Base-by-base conservation (phyloP, 1,139 yeast species). In the Yamadazyma sp. region DNA sequence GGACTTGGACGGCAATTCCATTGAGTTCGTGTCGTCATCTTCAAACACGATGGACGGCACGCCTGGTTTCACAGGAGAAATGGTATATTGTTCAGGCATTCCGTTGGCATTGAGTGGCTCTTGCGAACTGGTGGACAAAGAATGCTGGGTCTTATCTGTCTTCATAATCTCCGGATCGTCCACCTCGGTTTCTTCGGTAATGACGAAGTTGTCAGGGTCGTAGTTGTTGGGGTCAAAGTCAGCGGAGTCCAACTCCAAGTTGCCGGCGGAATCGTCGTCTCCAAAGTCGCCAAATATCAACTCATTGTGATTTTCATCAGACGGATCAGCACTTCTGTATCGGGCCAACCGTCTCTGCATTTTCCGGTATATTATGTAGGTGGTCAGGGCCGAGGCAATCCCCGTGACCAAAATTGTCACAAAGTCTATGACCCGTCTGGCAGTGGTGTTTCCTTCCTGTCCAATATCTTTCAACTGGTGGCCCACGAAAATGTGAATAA, bases 401-500 rank as follows among this genome's bases (percentile, higher is more conserved):
- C 65, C 70, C 0, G 97, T 82, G 9, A 84, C 47, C 0, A 76
- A 10, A 4, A 90, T 78, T 35, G 94, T 79, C 2, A 81, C 29
- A 1, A 83, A 42, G 55, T 89, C 94, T 10, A 86, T 67, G 18
- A 83, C 37, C 51, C 76, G 78, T 4, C 84, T 66, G 2, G 73
- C 56, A 2, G 69, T 50, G 29, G 81, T 76, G 38, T 76, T 73
- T 4, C 76, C 67, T 4, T 54, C 63, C 40, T 78, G 78, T 1
- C 95, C 94, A 39, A 92, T 64, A 38, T 76, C 78, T 42, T 82
- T 86, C 31, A 92, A 58, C 44, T 89, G 79, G 38, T 80, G 76
- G 3, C 97, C 98, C 33, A 89, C 78, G 55, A 88, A 90, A 6
- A 87, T 64, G 53, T 86, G 90, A 41, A 88, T 70, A 26, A 87